Base-by-base conservation (phyloP, 352 stramenopile species). In the Pythium monospermum region DNA sequence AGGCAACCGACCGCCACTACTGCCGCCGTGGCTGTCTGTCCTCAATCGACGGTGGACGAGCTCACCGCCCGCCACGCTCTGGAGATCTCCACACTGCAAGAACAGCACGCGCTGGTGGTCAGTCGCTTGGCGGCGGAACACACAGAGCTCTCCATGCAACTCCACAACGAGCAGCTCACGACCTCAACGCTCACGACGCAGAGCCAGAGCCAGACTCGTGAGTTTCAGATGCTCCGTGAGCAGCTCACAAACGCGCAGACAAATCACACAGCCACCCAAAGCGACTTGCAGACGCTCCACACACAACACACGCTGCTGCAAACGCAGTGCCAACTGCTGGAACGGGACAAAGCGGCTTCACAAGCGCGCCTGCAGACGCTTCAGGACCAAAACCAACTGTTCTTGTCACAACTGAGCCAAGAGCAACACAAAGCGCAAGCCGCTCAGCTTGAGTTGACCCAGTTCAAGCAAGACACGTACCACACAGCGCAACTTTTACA, bases 391-490 rank as follows among this genome's bases (percentile, higher is more conserved):
- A 68, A 83, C 31, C 58, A 50, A 10, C 54, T 59, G 6, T 50
- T 57, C n/a, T 38, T 76, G 16, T 33, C 36, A 22, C 54, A 61
- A 30, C 56, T 69, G 32, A 58, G 35, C 0, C 48, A 69, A 1
- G 63, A 79, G 35, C 66, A 71, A 36, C 58, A 67, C 8, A 58
- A 45, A 2, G 46, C 61, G 31, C 65, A 70, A 42, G 46, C 39
- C 48, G 69, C 45, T 25, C 52, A 72, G 57, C 47, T 74, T 1
- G 16, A 37, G 13, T 63, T 71, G 31, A 28, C 60, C 21, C 49
- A 64, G 28, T 70, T 66, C 30, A 57, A 69, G 51, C 49, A 57
- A 16, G 62, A 84, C 36, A 49, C 59, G 2, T 60, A 86, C 27
- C 68, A 79, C n/a, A 60, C 51, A 6, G 55, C 65, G 2, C 48